phyloP scores from a whole-genome alignment of 2,329 filamentous ascomycete genomes.

The Rosellinia necatrix region DNA sequence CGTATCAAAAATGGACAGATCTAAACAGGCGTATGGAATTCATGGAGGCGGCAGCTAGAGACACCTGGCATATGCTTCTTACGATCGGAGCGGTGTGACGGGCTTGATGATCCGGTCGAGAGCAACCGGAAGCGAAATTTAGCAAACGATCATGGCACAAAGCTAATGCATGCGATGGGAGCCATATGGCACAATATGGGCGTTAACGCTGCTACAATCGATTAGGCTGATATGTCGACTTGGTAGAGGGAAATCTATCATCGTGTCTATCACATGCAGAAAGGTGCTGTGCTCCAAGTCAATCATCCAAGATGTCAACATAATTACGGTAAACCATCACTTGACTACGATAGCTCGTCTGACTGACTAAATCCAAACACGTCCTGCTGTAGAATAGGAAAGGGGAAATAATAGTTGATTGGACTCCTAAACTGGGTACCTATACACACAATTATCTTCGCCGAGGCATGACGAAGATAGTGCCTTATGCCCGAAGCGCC shows the following conservation, averaged over 20 bases:
- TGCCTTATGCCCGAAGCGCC: slow-evolving; percentile 11
- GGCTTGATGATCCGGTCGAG: neutral
- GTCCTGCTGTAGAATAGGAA: slow-evolving; percentile 5
- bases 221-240: too few relatives aligned
- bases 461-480: neutral
- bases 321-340: neutral
- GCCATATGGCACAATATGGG: neutral
- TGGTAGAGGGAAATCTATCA: too few relatives aligned
- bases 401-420: slow-evolving; percentile 26
- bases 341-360: neutral
- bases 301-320: neutral
- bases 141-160: neutral
- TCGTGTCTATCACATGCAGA: too few relatives aligned
- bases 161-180: neutral
- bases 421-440: slow-evolving; percentile 16
- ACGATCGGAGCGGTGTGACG: neutral
- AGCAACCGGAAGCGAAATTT: neutral
- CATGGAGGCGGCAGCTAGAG: neutral
- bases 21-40: neutral
- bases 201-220: neutral
- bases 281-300: too few relatives aligned
- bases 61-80: neutral
- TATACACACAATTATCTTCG: slow-evolving; percentile 8
- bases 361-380: neutral
- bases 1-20: too few relatives aligned